A percentile compares a stretch with the other conserved stretches of the same genome.
These are phyloP conservation scores for Rhodotorula babjevae DNA, from an alignment of 768 basidiomycete genomes.

Conservation along the genomic window DNA sequence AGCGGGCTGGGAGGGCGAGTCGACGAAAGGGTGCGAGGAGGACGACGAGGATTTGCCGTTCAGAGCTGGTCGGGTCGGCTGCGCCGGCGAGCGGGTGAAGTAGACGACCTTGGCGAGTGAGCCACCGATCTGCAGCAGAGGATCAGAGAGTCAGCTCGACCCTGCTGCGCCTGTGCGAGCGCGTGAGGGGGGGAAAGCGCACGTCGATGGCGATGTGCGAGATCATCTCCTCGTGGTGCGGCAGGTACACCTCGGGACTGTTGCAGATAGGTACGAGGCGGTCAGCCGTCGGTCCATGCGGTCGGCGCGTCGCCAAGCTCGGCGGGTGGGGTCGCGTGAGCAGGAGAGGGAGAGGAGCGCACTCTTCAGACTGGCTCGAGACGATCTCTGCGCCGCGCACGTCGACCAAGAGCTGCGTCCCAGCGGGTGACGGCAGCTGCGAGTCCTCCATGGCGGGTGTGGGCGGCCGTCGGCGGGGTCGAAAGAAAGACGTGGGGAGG, in stretches of 20 bases:
- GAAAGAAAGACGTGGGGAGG: not conserved
- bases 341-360: not conserved
- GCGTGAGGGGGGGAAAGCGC: conserved; percentile 48
- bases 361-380: conserved; percentile 32
- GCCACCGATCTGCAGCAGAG: conserved; percentile 72
- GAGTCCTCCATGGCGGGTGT: conserved; percentile 26
- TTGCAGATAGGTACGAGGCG: fast-evolving
- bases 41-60: conserved; percentile 31
- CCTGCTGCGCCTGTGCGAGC: too few species aligned
- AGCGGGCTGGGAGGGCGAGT: conserved; percentile 12
- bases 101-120: conserved; percentile 97
- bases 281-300: too few species aligned
- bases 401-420: conserved; percentile 36
- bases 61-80: conserved; percentile 16
- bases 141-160: conserved; percentile 17
- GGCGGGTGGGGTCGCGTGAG: not conserved
- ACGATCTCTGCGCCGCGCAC: conserved; percentile 38
- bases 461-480: not conserved
- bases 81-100: conserved; percentile 77
- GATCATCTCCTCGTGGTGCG: conserved; percentile 94
- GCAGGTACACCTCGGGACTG: conserved; percentile 80
- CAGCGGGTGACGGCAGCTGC: conserved; percentile 30
- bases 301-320: too few species aligned
- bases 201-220: conserved; percentile 97
- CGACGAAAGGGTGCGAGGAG: conserved; percentile 26